Evolutionary conservation across 1,284 basidiomycete species (phyloP).

Genomic region (Dichomitus squalens): DNA sequence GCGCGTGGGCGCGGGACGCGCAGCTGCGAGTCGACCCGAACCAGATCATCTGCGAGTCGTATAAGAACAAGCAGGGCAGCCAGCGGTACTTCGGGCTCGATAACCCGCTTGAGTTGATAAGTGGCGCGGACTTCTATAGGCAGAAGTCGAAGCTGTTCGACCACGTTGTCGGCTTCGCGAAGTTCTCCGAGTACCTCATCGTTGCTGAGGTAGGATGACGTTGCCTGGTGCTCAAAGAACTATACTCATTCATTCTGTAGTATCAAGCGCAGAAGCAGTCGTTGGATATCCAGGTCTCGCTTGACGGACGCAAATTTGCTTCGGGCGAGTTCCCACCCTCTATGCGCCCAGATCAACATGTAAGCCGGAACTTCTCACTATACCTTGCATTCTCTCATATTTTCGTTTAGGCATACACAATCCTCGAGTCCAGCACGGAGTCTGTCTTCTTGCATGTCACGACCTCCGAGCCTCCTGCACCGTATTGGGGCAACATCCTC

Average conservation of each 20-base stretch:
- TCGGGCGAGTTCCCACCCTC: slow-evolving; percentile 88
- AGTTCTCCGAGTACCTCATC: slow-evolving; percentile 94
- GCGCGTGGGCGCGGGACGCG: slow-evolving; percentile 88
- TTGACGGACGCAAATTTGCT: slow-evolving; percentile 88
- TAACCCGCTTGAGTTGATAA: slow-evolving; percentile 81
- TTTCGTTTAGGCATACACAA: slow-evolving; percentile 76
- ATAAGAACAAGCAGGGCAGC: slow-evolving; percentile 79
- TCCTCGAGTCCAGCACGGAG: slow-evolving; percentile 92
- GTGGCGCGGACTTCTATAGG: slow-evolving; percentile 76
- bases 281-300: slow-evolving; percentile 86
- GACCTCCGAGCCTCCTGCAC: slow-evolving; percentile 73
- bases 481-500: slow-evolving; percentile 90
- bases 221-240: too few species aligned
- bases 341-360: slow-evolving; percentile 87
- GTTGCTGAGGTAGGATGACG: slow-evolving; percentile 79
- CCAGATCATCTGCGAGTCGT: slow-evolving; percentile 93
- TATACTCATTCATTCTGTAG: slow-evolving; percentile 38
- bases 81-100: slow-evolving; percentile 62
- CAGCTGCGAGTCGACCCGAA: slow-evolving; percentile 80
- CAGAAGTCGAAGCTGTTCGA: slow-evolving; percentile 82
- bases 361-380: slow-evolving; percentile 37
- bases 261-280: slow-evolving; percentile 59
- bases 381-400: neutral
- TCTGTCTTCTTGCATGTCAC: slow-evolving; percentile 96
- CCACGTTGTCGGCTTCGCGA: slow-evolving; percentile 91